phyloP scores from a whole-genome alignment of 495 filamentous ascomycete genomes.

The Wilcoxina mikolae region DNA sequence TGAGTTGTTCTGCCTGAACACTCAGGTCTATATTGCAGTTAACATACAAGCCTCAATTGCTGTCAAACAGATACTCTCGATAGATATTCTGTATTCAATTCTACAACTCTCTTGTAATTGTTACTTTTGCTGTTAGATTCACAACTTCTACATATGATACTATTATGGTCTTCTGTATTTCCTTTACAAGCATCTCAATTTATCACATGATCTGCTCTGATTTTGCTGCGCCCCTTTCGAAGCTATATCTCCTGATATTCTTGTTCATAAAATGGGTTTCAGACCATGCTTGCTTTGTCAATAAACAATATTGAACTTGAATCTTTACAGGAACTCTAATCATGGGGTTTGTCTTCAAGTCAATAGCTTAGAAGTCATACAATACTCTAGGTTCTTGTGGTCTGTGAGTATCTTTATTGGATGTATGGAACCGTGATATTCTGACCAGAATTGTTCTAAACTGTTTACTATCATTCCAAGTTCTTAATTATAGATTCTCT shows the following conservation, averaged over 20 bases:
- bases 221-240: background rate
- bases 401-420: conserved; percentile 16
- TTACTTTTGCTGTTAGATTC: background rate
- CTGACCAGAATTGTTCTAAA: conserved; percentile 24
- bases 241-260: conserved; percentile 6
- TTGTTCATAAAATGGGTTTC: conserved; percentile 10
- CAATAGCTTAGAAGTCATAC: conserved; percentile 12
- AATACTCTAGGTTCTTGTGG: conserved; percentile 25
- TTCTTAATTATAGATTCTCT: conserved; percentile 9
- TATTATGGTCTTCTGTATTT: background rate
- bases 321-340: conserved; percentile 7
- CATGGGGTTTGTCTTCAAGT: background rate
- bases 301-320: conserved; percentile 13
- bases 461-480: conserved; percentile 3
- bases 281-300: conserved; percentile 9
- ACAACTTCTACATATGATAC: background rate
- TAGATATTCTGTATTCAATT: background rate
- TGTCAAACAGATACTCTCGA: no score
- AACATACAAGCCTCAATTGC: no score
- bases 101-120: background rate
- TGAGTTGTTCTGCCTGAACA: no score
- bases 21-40: no score
- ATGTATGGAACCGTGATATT: conserved; percentile 12
- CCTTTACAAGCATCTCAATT: background rate
- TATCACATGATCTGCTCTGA: background rate